Evolutionary conservation across 148 eudicot species (phyloP), one percentile per base, ranked within the genome.

Genomic region (Diospyros lotus): DNA sequence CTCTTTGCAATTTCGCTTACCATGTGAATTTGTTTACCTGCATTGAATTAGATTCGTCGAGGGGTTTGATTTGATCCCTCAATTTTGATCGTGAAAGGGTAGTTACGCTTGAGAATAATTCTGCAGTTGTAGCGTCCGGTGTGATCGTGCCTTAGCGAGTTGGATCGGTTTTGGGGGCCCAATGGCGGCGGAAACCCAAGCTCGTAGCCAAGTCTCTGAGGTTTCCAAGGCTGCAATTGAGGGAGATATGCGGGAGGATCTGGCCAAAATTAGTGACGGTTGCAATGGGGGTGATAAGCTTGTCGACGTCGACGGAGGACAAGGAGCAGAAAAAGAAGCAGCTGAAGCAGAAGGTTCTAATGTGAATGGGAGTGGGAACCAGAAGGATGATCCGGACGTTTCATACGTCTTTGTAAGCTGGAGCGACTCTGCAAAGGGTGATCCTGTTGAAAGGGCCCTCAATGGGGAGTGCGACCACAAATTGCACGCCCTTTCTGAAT

Each of bases 191-290:
- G 90, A 77, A 65, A 72, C 75, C 3, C 84, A 43, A 9, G 77
- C 63, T 76, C 64, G 68, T 63, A 40, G 64, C 52, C 70, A 76
- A 65, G 63, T 68, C 43, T 38, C 66, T 74, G 83, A 78, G 78
- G 79, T 72, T 46, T 9, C 17, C 1, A 63, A 83, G 72, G 78
- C 45, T 43, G 76, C 74, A 64, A 78, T 64, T 74, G 79, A 28
- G 64, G 68, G 84, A 80, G 64, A 84, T 81, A 81, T 74, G 78
- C 71, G 84, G 77, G 86, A 87, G 82, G 87, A 84, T 81, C 76
- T 64, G 70, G 76, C 65, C 12, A 71, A 73, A 59, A 82, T 80
- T 77, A 85, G 76, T 75, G 77, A 41, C 41, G 73, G 62, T 45
- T 46, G 62, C 69, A 71, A 72, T 61, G 82, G 80, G 70, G 70